Evolutionary conservation across 306 rosid genomes (phyloP).

Genomic region (Dryas octopetala): DNA sequence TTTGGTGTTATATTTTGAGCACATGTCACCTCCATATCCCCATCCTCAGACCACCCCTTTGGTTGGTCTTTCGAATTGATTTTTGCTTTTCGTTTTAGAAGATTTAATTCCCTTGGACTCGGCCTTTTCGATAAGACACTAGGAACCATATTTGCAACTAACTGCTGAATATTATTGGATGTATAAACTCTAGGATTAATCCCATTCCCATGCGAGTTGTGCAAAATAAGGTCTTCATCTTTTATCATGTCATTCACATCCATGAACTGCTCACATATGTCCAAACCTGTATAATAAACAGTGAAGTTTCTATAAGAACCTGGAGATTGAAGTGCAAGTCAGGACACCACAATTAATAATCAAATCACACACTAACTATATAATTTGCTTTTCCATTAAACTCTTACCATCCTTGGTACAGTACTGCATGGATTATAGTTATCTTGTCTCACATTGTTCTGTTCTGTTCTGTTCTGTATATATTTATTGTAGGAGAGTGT

Average conservation of each 20-base stretch:
- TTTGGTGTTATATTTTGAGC: conserved; percentile 46
- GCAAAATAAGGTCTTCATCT: conserved; percentile 89
- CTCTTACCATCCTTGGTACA: background rate
- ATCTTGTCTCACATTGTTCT: background rate
- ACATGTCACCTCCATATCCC: conserved; percentile 53
- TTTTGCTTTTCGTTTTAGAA: conserved; percentile 94
- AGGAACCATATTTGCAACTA: conserved; percentile 93
- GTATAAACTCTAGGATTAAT: conserved; percentile 65
- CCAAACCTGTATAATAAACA: conserved; percentile 66
- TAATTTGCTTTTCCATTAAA: background rate
- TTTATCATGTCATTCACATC: conserved; percentile 94
- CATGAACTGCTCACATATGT: conserved; percentile 91
- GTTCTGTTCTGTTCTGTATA: too few relatives aligned
- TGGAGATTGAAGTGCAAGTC: conserved; percentile 14
- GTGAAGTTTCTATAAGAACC: conserved; percentile 25
- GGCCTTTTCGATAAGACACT: conserved; percentile 83
- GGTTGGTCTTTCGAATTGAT: conserved; percentile 80
- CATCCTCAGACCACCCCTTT: conserved; percentile 85
- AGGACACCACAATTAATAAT: background rate
- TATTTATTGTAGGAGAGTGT: too few relatives aligned
- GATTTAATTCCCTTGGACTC: conserved; percentile 89
- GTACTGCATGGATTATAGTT: background rate
- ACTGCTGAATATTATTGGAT: conserved; percentile 76
- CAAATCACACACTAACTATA: background rate
- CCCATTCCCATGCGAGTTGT: conserved; percentile 61